phyloP scores from a whole-genome alignment of 2,329 filamentous ascomycete genomes.

The Aspergillus pseudotamarii region DNA sequence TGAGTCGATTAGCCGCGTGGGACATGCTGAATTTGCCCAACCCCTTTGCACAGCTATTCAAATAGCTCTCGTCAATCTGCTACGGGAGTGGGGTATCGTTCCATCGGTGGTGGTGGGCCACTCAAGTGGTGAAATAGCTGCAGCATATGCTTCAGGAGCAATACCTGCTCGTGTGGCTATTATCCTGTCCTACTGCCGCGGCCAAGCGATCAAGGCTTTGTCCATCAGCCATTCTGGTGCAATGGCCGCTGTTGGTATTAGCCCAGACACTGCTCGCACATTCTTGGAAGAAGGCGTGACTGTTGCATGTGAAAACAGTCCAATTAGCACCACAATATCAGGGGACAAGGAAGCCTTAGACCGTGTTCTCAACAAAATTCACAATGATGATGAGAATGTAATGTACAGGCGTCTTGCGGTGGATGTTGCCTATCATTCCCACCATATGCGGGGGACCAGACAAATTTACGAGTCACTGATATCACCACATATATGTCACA shows the following conservation, averaged over 20 bases:
- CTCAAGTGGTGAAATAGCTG: constrained; percentile 41
- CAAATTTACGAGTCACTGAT: constrained; percentile 14
- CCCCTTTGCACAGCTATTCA: constrained; percentile 39
- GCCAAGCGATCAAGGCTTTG: constrained; percentile 11
- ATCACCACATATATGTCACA: constrained; percentile 5
- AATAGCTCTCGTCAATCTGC: constrained; percentile 34
- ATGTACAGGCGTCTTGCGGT: constrained; percentile 15
- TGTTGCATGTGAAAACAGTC: constrained; percentile 32
- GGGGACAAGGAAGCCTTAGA: constrained; percentile 16
- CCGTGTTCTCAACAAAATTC: constrained; percentile 8
- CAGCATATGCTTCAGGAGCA: constrained; percentile 36
- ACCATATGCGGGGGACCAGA: constrained; percentile 19
- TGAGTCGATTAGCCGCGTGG: constrained; percentile 15
- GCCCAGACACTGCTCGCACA: constrained; percentile 5
- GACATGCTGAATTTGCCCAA: constrained; percentile 32
- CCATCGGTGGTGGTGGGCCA: constrained; percentile 35
- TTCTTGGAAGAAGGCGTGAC: constrained; percentile 21
- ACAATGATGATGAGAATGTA: constrained; percentile 11
- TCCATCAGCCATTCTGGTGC: constrained; percentile 8
- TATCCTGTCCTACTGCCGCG: constrained; percentile 25
- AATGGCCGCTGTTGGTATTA: constrained; percentile 30
- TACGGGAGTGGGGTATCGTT: constrained; percentile 25
- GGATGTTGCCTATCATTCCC: constrained; percentile 25
- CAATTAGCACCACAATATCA: constrained; percentile 28
- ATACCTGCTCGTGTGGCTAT: constrained; percentile 24